Conservation (phyloP, 192 early-diverging fungal species). For the Kickxella alabastrina region DNA sequence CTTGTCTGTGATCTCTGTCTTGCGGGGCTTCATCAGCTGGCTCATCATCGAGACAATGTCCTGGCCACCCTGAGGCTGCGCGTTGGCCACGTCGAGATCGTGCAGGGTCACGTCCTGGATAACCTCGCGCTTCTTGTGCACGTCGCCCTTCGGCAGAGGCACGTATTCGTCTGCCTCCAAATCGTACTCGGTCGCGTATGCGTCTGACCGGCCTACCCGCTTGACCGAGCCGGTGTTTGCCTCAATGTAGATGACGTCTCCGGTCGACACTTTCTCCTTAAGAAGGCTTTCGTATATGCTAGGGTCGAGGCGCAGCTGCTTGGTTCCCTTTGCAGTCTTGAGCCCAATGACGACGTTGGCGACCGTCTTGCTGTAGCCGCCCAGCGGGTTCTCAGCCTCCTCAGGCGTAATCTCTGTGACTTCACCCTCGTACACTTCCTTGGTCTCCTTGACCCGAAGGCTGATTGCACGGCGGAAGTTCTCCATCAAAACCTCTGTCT, state of each 20-base stretch:
- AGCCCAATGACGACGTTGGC: slow-evolving; percentile 94
- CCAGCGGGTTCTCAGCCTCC: slow-evolving; percentile 96
- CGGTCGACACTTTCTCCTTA: slow-evolving; percentile 94
- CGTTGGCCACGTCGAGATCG: slow-evolving; percentile 96
- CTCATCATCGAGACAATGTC: slow-evolving; percentile 99
- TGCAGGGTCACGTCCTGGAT: slow-evolving; percentile 97
- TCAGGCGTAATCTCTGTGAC: slow-evolving; percentile 96
- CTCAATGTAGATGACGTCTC: slow-evolving; percentile 99
- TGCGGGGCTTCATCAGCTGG: slow-evolving; percentile 97
- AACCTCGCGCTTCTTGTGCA: slow-evolving; percentile 98
- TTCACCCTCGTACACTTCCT: slow-evolving; percentile 99
- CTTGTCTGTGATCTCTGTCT: slow-evolving; percentile 99
- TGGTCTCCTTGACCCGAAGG: slow-evolving; percentile 95
- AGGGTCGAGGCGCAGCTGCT: slow-evolving; percentile 95
- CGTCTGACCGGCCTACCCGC: slow-evolving; percentile 94
- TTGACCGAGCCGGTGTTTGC: slow-evolving; percentile 97
- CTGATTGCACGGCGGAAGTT: slow-evolving; percentile 97
- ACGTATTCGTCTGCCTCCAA: slow-evolving; percentile 98
- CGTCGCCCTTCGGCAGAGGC: slow-evolving; percentile 96
- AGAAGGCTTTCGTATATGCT: slow-evolving; percentile 95
- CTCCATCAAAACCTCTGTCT: slow-evolving; percentile 99
- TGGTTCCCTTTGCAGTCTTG: slow-evolving; percentile 98
- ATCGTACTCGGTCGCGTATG: slow-evolving; percentile 98
- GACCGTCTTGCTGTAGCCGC: slow-evolving; percentile 96
- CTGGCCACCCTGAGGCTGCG: slow-evolving; percentile 92